Percentiles rank a stretch among this genome's conserved stretches.
Conservation (phyloP, 352 stramenopile species). For the Phytophthora aleatoria region DNA sequence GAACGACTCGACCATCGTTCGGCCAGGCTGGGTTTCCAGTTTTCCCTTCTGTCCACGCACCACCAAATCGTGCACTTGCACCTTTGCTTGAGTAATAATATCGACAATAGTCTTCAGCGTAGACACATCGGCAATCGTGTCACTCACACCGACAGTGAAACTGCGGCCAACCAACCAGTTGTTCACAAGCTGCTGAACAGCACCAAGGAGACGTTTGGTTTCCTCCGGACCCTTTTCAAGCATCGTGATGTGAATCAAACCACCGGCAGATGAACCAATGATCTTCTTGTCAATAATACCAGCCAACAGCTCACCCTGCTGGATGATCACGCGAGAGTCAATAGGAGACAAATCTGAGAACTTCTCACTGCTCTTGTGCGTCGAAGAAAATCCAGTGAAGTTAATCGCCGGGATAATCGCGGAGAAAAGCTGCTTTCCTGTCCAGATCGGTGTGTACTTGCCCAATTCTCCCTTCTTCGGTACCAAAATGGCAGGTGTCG, state of each 20-base stretch:
- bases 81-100: constrained; percentile 99
- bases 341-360: constrained; percentile 92
- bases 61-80: constrained; percentile 93
- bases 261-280: constrained; percentile 96
- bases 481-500: constrained; percentile 96
- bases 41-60: constrained; percentile 97
- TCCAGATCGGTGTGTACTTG: constrained; percentile 94
- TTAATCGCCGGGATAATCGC: constrained; percentile 98
- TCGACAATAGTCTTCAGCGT: constrained; percentile 98
- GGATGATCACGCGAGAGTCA: constrained; percentile 97
- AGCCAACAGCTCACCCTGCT: constrained; percentile 96
- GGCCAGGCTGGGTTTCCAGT: constrained; percentile 97
- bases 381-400: constrained; percentile 94
- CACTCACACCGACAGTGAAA: constrained; percentile 98
- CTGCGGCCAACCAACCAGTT: constrained; percentile 98
- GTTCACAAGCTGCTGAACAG: constrained; percentile 98
- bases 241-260: constrained; percentile 98
- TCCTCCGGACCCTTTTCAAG: constrained; percentile 92
- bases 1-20: constrained; percentile 99
- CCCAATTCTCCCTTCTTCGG: constrained; percentile 89
- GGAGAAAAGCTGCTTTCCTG: constrained; percentile 98
- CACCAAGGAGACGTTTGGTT: constrained; percentile 88
- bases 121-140: constrained; percentile 98
- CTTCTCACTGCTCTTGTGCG: constrained; percentile 93
- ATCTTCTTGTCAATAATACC: constrained; percentile 99